A percentile compares a stretch with the other conserved stretches of the same genome.
Conservation (phyloP, 192 early-diverging fungal species). For the Umbelopsis vinacea region DNA sequence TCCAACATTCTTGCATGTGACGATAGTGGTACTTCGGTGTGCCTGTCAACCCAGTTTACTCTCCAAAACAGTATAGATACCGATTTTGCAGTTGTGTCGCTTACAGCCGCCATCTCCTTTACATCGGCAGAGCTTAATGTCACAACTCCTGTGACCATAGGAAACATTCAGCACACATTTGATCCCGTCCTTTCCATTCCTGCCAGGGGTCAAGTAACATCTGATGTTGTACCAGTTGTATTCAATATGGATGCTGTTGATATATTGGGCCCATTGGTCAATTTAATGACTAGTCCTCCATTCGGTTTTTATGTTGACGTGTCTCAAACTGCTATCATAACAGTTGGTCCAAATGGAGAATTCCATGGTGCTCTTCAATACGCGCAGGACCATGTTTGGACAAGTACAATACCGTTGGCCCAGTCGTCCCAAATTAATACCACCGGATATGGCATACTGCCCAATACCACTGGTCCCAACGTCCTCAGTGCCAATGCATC, state of each 20-base stretch:
- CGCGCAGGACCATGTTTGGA: neutral
- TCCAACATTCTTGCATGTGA: neutral
- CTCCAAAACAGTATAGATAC: conserved; percentile 6
- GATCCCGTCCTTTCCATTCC: no score
- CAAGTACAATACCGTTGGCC: neutral
- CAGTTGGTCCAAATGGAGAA: conserved; percentile 22
- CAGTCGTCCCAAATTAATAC: no score
- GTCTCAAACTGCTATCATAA: conserved; percentile 22
- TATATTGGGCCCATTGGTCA: no score
- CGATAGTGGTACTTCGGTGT: neutral
- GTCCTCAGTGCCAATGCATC: neutral
- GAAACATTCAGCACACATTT: neutral
- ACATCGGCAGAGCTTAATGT: neutral
- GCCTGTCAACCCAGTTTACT: neutral
- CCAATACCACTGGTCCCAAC: neutral
- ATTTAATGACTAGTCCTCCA: no score
- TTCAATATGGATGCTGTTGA: no score
- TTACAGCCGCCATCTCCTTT: neutral
- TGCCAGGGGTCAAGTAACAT: no score
- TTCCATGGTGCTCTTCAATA: conserved; percentile 5
- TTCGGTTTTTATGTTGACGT: conserved; percentile 4
- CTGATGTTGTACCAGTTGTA: no score
- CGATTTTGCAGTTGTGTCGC: neutral
- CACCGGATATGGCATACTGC: neutral
- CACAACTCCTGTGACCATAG: neutral